phyloP scores from a whole-genome alignment of 805 yeast species.

The Saccharomyces kudriavzevii region DNA sequence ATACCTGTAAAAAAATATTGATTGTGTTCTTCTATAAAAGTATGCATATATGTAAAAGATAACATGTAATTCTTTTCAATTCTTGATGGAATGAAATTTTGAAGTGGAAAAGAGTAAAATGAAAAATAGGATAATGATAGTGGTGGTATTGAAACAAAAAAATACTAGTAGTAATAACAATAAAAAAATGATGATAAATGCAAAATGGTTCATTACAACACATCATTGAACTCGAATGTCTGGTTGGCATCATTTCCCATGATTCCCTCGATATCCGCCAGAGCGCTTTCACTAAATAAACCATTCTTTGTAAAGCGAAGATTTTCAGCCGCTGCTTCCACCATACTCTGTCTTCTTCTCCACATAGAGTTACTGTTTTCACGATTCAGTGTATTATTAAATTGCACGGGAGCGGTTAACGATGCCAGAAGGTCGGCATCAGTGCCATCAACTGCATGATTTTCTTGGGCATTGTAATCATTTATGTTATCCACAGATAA shows the following conservation, averaged over 20 bases:
- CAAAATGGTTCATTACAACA: slow-evolving; percentile 14
- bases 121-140: neutral
- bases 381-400: slow-evolving; percentile 11
- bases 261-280: slow-evolving; percentile 65
- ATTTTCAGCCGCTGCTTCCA: slow-evolving; percentile 71
- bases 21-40: neutral
- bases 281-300: slow-evolving; percentile 63
- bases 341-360: slow-evolving; percentile 58
- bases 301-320: slow-evolving; percentile 69
- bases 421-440: slow-evolving; percentile 30
- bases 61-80: neutral
- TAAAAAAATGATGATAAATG: neutral
- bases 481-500: slow-evolving; percentile 10
- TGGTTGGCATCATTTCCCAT: slow-evolving; percentile 16
- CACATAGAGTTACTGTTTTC: slow-evolving; percentile 26
- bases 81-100: neutral
- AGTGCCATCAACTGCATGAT: slow-evolving; percentile 7
- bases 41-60: neutral
- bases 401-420: slow-evolving; percentile 28
- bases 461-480: slow-evolving; percentile 5
- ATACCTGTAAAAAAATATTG: neutral
- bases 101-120: neutral
- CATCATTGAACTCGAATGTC: slow-evolving; percentile 22
- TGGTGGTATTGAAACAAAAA: neutral
- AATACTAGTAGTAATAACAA: neutral